Conservation (phyloP, 495 filamentous ascomycete genomes). For the Hypoxylon trugodes region DNA sequence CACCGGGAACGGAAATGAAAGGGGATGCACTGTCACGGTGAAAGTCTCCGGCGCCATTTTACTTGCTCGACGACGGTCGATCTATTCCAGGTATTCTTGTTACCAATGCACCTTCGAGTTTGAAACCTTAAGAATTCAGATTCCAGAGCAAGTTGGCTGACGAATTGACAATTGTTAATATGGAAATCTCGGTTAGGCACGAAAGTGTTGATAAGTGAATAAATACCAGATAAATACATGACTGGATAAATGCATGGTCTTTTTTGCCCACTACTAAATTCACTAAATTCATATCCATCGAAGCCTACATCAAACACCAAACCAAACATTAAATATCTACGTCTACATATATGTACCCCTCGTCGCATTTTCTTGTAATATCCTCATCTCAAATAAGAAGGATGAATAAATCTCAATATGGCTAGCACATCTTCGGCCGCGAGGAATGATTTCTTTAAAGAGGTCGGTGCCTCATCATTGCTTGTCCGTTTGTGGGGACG, state of each 20-base stretch:
- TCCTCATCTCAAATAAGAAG: conserved; percentile 1
- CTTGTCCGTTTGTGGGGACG: background rate
- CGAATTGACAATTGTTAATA: no score
- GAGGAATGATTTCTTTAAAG: conserved; percentile 54
- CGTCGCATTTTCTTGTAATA: background rate
- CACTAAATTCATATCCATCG: background rate
- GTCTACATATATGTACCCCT: no score
- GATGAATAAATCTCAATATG: conserved; percentile 31
- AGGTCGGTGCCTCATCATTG: conserved; percentile 30
- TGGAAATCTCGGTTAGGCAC: no score
- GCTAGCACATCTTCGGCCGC: conserved; percentile 28
- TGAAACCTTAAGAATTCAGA: no score
- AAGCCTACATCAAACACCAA: no score
- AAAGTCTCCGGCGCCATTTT: conserved; percentile 42
- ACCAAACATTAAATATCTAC: no score
- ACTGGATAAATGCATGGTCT: background rate
- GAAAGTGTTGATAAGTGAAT: no score
- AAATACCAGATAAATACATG: background rate
- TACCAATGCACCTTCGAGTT: background rate
- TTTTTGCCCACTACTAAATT: background rate
- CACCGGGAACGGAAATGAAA: conserved; percentile 43
- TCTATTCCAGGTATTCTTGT: background rate
- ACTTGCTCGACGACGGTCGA: background rate
- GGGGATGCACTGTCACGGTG: conserved; percentile 48
- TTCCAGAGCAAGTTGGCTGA: no score